A percentile compares a stretch with the other conserved stretches of the same genome.
Evolutionary conservation across 2,329 filamentous ascomycete species (phyloP).

Genomic region (Sporothrix humicola): DNA sequence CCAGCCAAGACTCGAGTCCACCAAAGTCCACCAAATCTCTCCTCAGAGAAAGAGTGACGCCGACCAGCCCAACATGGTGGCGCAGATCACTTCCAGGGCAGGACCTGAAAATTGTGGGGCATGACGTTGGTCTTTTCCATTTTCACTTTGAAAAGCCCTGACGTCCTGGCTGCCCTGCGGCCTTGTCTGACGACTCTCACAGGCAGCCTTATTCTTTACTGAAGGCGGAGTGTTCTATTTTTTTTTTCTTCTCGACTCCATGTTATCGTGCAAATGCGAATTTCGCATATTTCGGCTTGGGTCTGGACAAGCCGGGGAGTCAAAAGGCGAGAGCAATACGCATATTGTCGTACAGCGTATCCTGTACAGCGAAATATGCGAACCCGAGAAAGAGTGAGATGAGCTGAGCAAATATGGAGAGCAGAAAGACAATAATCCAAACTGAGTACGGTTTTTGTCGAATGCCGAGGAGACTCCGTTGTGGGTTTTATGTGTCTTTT

Average conservation of each 20-base stretch:
- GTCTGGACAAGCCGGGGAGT: neutral
- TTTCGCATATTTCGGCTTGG: conserved; percentile 1
- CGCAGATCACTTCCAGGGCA: conserved; percentile 18
- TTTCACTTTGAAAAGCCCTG: neutral
- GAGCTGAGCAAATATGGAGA: neutral
- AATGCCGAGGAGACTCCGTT: neutral
- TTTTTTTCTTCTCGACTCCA: neutral
- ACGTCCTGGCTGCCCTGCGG: neutral
- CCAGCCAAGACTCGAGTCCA: neutral
- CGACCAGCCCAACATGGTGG: neutral
- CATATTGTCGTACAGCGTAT: no score
- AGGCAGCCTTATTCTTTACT: conserved; percentile 9
- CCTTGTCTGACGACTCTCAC: conserved; percentile 9
- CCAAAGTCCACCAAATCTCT: neutral
- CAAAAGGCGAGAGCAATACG: neutral
- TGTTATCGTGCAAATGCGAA: neutral
- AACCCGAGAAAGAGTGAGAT: neutral
- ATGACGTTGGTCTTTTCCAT: conserved; percentile 18
- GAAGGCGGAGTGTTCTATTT: neutral
- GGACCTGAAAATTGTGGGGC: conserved; percentile 25
- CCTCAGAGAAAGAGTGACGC: neutral
- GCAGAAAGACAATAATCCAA: no score
- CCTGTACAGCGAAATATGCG: neutral
- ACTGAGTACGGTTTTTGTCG: neutral
- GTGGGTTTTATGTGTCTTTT: neutral